Evolutionary conservation across 495 filamentous ascomycete genomes (phyloP), one percentile per base, ranked within the genome.

Genomic region (Aspergillus cristatus): DNA sequence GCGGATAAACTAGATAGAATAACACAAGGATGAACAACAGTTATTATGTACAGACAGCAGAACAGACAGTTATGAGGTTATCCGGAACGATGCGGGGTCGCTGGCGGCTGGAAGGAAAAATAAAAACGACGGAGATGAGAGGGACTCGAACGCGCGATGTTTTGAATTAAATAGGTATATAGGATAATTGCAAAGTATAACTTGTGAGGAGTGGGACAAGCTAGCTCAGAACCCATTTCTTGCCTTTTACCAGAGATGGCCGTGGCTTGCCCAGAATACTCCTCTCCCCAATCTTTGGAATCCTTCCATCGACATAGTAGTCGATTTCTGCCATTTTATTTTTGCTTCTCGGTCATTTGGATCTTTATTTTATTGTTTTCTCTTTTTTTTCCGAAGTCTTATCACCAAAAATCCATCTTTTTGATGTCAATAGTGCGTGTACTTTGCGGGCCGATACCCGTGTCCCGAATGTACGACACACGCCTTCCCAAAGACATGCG

Each of bases 211-310:
- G 65, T 66, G 65, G 56, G 67, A 70, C 63, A 65, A 55, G 43
- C 62, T 71, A 70, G 63, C 57, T 50, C 65, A 71, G 74, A 72
- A 78, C 70, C 65, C 68, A 74, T 71, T 71, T 74, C 75, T 78
- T 78, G 74, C 74, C 74, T 78, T 78, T 78, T 78, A 78, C 74
- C 74, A 78, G 75, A 76, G 65, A 72, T 72, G 68, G 65, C 74
- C 72, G 73, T 76, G 74, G 66, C 58, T 63, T 67, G 70, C 70
- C 65, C 67, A 72, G 56, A 58, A 68, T 43, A 65, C 70, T 70
- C 73, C 70, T 62, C 60, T 75, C 44, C 40, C 47, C 50, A 78
- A 75, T 78, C 73, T 78, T 78, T 78, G 74, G 73, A 78, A 63
- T 46, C 16, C 28, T 45, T 47, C 46, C 34, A 43, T 48, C 56